Base-by-base conservation (phyloP, 2,329 filamentous ascomycete genomes). In the Stagonosporopsis chrysanthemi region DNA sequence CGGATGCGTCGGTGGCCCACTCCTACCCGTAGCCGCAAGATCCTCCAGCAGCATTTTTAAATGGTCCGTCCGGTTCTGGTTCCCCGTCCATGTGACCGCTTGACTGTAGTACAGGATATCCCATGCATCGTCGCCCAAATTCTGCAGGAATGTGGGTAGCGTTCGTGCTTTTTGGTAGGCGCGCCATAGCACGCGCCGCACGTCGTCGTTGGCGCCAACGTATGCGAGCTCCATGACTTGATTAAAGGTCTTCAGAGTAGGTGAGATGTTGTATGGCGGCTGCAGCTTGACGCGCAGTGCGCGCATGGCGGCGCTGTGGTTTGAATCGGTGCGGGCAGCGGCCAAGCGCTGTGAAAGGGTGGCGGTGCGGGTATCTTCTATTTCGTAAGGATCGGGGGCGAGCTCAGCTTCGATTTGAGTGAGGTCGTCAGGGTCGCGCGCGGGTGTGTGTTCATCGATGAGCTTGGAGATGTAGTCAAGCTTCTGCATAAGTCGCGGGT, bases 41-140 rank as follows among this genome's bases (percentile, higher is more conserved):
- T 77, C 75, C 0, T 43, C 40, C 43, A 75, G 50, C 28, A 77
- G 23, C 39, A 69, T 45, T 23, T 52, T 56, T 41, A 77, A 48
- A 63, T 76, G 73, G 23, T 63, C 50, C 31, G 69, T 61, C 6
- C 73, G 62, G 35, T 74, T 75, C 44, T 71, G 66, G 52, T 77
- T 77, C 1, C 63, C 62, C 1, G 59, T 46, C 74, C 74, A 77
- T 8, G 66, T 74, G 6, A 76, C 73, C 2, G 74, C 74, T 46
- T 77, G 75, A 1, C 67, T 73, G 39, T 76, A 77, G 49, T 73
- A 77, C 40, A 77, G 31, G 7, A 77, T 68, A 41, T 77, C 75
- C 75, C 75, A 77, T 3, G 72, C 71, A 31, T 76, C 71, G 19
- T 74, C 68, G 14, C 67, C 66, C 7, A 77, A 47, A 15, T 60